Conservation (phyloP, 2,329 filamentous ascomycete genomes). For the Exophiala sideris region DNA sequence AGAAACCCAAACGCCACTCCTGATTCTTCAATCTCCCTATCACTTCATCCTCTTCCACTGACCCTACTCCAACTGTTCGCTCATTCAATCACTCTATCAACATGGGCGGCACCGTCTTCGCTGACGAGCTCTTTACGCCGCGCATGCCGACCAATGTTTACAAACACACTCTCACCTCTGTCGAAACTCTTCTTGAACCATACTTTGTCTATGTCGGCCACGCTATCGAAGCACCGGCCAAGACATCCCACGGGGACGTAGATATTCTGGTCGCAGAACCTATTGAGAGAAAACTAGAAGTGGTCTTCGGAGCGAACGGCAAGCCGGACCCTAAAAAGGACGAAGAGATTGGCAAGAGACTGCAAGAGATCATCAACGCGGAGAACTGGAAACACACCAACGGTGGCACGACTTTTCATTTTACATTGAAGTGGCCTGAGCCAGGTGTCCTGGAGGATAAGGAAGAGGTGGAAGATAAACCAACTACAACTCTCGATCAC, state of each 20-base stretch:
- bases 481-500: neutral
- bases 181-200: slow-evolving; percentile 44
- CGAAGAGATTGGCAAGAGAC: slow-evolving; percentile 18
- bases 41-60: no score
- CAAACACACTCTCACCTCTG: slow-evolving; percentile 43
- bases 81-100: neutral
- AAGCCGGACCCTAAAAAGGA: slow-evolving; percentile 6
- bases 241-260: slow-evolving; percentile 67
- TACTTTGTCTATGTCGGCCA: slow-evolving; percentile 56
- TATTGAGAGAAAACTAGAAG: slow-evolving; percentile 27
- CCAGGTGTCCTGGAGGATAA: neutral
- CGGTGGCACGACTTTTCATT: slow-evolving; percentile 34
- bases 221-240: slow-evolving; percentile 67
- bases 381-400: slow-evolving; percentile 17
- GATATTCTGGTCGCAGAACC: slow-evolving; percentile 63
- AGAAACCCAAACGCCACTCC: no score
- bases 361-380: slow-evolving; percentile 16
- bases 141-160: slow-evolving; percentile 64
- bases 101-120: slow-evolving; percentile 60
- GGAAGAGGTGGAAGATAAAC: neutral
- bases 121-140: slow-evolving; percentile 56
- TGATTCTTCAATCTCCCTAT: no score
- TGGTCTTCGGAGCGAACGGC: neutral
- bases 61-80: no score
- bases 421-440: slow-evolving; percentile 24